Evolutionary conservation across 2,329 filamentous ascomycete species (phyloP).

Genomic region (Zymoseptoria ardabiliae): DNA sequence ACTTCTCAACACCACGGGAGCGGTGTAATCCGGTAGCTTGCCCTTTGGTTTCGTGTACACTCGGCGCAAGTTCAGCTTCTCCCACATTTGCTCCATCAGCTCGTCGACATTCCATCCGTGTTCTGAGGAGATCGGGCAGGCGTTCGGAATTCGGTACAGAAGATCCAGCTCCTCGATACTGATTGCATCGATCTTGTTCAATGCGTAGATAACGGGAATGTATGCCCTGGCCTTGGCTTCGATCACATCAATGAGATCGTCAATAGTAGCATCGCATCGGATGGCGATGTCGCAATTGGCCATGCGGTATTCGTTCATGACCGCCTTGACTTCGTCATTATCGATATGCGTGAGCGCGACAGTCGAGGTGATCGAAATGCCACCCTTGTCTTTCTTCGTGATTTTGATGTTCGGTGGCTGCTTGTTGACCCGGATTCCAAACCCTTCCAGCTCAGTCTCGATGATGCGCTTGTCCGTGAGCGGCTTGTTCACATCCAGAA

Average conservation of each 20-base stretch:
- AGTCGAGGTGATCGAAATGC: slow-evolving; percentile 91
- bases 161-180: slow-evolving; percentile 96
- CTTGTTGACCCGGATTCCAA: slow-evolving; percentile 97
- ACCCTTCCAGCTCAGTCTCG: slow-evolving; percentile 89
- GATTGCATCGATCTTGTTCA: slow-evolving; percentile 99
- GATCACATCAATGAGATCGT: slow-evolving; percentile 91
- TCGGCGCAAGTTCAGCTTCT: slow-evolving; percentile 81
- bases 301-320: slow-evolving; percentile 96
- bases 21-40: slow-evolving; percentile 81
- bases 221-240: slow-evolving; percentile 93
- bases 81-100: slow-evolving; percentile 96
- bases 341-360: slow-evolving; percentile 88
- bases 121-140: slow-evolving; percentile 94
- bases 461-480: slow-evolving; percentile 95
- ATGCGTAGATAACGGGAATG: slow-evolving; percentile 96
- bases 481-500: slow-evolving; percentile 96
- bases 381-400: slow-evolving; percentile 98
- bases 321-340: slow-evolving; percentile 92
- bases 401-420: slow-evolving; percentile 96
- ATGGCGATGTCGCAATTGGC: slow-evolving; percentile 96
- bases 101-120: slow-evolving; percentile 96
- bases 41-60: slow-evolving; percentile 99
- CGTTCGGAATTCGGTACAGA: slow-evolving; percentile 92
- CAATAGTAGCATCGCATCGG: slow-evolving; percentile 92
- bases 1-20: slow-evolving; percentile 81